A percentile compares a stretch with the other conserved stretches of the same genome.
These are phyloP conservation scores for Beauveria brongniartii DNA, from an alignment of 2,329 filamentous ascomycete species.

Conservation along the genomic window DNA sequence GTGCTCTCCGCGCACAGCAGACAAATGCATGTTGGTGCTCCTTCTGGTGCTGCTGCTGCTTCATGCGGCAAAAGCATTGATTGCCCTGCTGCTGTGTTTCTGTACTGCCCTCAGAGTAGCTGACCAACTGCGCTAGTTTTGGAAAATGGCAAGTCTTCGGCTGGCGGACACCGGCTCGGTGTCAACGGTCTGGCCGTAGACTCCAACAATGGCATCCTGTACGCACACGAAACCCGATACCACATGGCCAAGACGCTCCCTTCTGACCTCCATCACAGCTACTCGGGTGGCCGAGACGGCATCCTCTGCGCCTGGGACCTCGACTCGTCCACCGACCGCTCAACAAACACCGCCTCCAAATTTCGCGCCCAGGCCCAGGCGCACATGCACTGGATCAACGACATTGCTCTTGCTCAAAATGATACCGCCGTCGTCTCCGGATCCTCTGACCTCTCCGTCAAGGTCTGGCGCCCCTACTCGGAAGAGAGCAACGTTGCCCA, in stretches of 20 bases:
- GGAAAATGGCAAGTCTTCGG: conserved; percentile 49
- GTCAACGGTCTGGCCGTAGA: conserved; percentile 94
- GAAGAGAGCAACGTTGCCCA: conserved; percentile 46
- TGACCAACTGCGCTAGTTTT: conserved; percentile 36
- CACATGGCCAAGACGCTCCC: conserved; percentile 12
- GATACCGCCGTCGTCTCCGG: conserved; percentile 77
- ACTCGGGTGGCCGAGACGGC: conserved; percentile 91
- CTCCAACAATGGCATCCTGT: conserved; percentile 76
- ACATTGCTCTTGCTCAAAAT: conserved; percentile 72
- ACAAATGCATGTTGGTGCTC: not conserved
- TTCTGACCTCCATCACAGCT: conserved; percentile 44
- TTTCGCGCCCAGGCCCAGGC: conserved; percentile 59
- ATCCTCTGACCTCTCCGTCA: conserved; percentile 89
- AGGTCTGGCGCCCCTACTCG: conserved; percentile 76
- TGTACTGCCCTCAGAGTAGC: not conserved
- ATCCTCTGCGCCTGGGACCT: conserved; percentile 95
- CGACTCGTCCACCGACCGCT: conserved; percentile 39
- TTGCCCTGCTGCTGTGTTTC: too few relatives aligned
- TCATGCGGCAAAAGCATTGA: not conserved
- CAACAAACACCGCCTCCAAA: conserved; percentile 39
- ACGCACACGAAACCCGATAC: conserved; percentile 29
- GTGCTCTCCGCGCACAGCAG: conserved; percentile 12
- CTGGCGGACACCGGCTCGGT: conserved; percentile 81
- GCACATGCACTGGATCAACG: conserved; percentile 95
- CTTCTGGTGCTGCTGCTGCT: not conserved